phyloP scores from a whole-genome alignment of 306 rosid genomes.

The Sicyos edulis region DNA sequence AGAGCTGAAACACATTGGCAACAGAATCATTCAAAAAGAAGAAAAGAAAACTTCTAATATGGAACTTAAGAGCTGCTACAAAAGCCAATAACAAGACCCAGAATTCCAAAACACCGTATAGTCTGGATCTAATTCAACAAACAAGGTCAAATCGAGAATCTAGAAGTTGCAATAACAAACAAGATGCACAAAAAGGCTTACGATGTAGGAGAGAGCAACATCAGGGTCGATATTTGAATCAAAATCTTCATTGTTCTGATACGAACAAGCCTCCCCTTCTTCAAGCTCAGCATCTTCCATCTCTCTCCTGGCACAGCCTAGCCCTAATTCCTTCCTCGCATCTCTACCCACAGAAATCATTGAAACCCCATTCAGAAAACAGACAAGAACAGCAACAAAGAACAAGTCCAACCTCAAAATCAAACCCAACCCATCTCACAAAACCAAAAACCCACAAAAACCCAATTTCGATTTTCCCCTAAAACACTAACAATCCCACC shows the following conservation, averaged over 20 bases:
- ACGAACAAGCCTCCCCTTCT: slow-evolving; percentile 90
- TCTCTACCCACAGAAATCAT: slow-evolving; percentile 81
- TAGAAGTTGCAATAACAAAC: slow-evolving; percentile 7
- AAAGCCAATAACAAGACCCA: slow-evolving; percentile 22
- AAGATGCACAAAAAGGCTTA: slow-evolving; percentile 36
- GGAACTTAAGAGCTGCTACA: slow-evolving; percentile 9
- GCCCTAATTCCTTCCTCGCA: slow-evolving; percentile 70
- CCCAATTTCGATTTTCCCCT: slow-evolving; percentile 24
- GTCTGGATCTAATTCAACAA: slow-evolving; percentile 40
- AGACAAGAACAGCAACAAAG: not conserved
- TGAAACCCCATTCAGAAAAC: slow-evolving; percentile 17
- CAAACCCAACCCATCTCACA: slow-evolving; percentile 38
- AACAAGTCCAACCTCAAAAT: slow-evolving; percentile 28
- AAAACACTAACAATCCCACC: slow-evolving; percentile 30
- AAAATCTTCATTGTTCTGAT: slow-evolving; percentile 55
- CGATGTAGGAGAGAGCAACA: slow-evolving; percentile 78
- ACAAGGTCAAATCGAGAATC: slow-evolving; percentile 27
- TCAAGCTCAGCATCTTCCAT: slow-evolving; percentile 96
- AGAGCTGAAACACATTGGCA: slow-evolving; percentile 13
- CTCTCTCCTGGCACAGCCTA: slow-evolving; percentile 43
- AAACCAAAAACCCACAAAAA: slow-evolving; percentile 27
- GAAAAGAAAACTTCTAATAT: not conserved
- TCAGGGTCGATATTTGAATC: slow-evolving; percentile 79
- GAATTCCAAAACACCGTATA: slow-evolving; percentile 9
- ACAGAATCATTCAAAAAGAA: slow-evolving; percentile 17